phyloP scores from a whole-genome alignment of 345 rosid species.

The Ceriops zippeliana region DNA sequence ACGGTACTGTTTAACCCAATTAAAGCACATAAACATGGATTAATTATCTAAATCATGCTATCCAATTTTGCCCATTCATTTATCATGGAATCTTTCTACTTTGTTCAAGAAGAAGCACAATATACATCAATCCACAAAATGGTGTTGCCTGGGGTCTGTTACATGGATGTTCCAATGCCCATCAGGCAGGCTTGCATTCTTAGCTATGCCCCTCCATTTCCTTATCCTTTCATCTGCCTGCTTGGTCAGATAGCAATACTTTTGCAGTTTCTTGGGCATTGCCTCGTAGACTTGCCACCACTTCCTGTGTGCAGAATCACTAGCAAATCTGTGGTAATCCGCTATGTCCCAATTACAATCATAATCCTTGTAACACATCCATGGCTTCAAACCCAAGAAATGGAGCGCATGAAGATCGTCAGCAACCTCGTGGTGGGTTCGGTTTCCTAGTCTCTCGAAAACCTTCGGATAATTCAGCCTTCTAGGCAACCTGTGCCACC shows the following conservation, averaged over 20 bases:
- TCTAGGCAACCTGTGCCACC: constrained; percentile 81
- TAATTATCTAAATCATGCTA: too few species aligned
- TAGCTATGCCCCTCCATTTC: constrained; percentile 54
- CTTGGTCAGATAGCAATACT: constrained; percentile 52
- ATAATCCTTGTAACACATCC: constrained; percentile 85
- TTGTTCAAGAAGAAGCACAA: too few species aligned
- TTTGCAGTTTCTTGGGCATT: constrained; percentile 50
- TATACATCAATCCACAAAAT: neutral
- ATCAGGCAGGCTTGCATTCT: constrained; percentile 34
- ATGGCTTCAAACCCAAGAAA: constrained; percentile 80
- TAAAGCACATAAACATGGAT: too few species aligned
- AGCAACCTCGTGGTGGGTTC: constrained; percentile 8
- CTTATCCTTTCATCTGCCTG: constrained; percentile 41
- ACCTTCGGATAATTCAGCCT: constrained; percentile 50
- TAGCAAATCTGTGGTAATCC: constrained; percentile 42
- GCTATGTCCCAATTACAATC: constrained; percentile 83
- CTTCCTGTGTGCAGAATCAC: constrained; percentile 49
- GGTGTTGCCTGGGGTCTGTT: constrained; percentile 49
- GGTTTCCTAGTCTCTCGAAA: constrained; percentile 9
- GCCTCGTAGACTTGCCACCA: constrained; percentile 78
- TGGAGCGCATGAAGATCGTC: constrained; percentile 44
- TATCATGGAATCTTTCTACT: too few species aligned
- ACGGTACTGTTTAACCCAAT: too few species aligned
- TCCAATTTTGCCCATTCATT: too few species aligned
- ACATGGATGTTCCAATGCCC: constrained; percentile 63